Conservation (phyloP, 306 rosid species). For the Sesbania bispinosa region DNA sequence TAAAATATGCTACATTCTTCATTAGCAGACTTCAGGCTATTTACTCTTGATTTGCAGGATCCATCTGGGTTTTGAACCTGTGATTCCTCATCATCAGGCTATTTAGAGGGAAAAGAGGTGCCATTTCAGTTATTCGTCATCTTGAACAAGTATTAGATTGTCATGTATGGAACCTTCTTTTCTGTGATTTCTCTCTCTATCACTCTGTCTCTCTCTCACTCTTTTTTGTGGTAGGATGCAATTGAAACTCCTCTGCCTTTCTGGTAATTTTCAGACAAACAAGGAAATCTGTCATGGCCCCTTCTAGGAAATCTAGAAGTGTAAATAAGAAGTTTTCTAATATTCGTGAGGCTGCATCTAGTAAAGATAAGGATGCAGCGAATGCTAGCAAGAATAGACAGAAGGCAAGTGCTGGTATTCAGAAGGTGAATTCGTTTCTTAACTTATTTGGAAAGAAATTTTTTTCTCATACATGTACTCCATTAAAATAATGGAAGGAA, state of each 20-base stretch:
- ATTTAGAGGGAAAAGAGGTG: conserved; percentile 19
- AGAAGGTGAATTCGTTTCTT: conserved; percentile 40
- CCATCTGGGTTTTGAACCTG: conserved; percentile 17
- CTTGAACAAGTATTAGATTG: conserved; percentile 14
- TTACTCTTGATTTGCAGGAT: neutral
- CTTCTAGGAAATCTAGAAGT: conserved; percentile 72
- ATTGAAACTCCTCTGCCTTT: conserved; percentile 28
- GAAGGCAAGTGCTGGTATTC: conserved; percentile 56
- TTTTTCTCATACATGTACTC: neutral
- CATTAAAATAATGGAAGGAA: neutral
- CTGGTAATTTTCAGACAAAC: conserved; percentile 41
- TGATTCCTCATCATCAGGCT: conserved; percentile 11
- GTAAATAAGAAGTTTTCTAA: conserved; percentile 65
- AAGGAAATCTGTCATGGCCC: conserved; percentile 63
- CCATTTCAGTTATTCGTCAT: conserved; percentile 2
- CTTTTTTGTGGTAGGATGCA: neutral
- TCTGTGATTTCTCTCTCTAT: neutral
- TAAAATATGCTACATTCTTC: conserved; percentile 17
- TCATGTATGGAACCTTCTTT: conserved; percentile 19
- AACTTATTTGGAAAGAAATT: conserved; percentile 3
- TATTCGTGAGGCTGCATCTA: conserved; percentile 53
- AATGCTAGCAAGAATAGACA: conserved; percentile 57
- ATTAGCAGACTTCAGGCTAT: conserved; percentile 9
- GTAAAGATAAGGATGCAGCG: conserved; percentile 52
- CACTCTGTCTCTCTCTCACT: neutral